Evolutionary conservation across 257 asterid species (phyloP), one percentile per base, ranked within the genome.

Genomic region (Penstemon barbatus): DNA sequence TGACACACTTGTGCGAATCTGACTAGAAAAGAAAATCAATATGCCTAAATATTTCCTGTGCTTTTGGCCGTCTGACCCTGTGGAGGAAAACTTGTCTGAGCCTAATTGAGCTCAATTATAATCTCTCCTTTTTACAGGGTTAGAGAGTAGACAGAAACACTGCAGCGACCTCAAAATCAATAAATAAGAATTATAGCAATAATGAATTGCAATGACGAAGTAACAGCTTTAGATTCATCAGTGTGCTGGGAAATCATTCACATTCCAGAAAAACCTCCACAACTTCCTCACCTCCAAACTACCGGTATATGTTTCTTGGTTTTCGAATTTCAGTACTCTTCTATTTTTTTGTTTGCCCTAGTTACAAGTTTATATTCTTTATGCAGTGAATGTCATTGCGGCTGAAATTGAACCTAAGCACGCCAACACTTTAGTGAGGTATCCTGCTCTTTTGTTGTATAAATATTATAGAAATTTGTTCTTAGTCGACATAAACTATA

Each of bases 371-470:
- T 71, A 6, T 54, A 4, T 53, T n/a, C 1, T 57, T 55, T 61
- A 59, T 71, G 66, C 74, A 88, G 94, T 81, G 39, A 79, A 78
- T 44, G 89, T 88, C 58, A 50, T 77, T 70, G 96, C 83, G 72
- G 86, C 95, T 77, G 82, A 61, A 53, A 80, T 93, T 72, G 95
- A 93, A 72, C 87, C 88, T 39, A 79, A 83, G 85, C 83, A 80
- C 57, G 96, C 96, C 65, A 80, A 88, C 57, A 70, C 84, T 71
- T 71, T 90, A 52, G 85, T 90, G 63, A 83, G 96, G 97, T 85
- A 63, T 65, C 85, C 53, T 68, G 19, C 69, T 57, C 25, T 43
- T 72, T 72, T 8, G 44, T 59, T 50, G 18, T 60, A 3, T 51
- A 54, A 13, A 45, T 33, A 71, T 13, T 46, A 54, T 7, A 36